phyloP scores from a whole-genome alignment of 1,139 yeast genomes.

The Taphrina wiesneri region DNA sequence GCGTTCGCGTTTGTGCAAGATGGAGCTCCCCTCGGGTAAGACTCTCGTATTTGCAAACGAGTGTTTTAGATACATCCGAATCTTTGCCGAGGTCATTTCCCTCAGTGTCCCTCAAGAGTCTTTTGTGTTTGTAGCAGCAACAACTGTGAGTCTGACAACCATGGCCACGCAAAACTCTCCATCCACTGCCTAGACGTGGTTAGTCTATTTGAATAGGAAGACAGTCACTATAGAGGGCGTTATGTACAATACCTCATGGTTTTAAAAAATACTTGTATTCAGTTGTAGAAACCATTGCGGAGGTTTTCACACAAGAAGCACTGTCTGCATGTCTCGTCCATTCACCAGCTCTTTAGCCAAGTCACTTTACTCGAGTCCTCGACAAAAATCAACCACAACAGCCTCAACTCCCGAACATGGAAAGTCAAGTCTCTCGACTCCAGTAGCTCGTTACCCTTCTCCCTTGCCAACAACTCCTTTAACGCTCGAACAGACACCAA shows the following conservation, averaged over 20 bases:
- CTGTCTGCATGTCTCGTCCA: conserved; percentile 2
- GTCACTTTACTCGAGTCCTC: conserved; percentile 5
- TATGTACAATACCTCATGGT: too few species aligned
- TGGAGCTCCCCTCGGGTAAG: too few species aligned
- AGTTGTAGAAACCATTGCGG: background rate
- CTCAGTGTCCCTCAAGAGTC: too few species aligned
- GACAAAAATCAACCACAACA: background rate
- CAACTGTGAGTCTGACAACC: background rate
- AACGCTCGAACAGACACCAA: conserved; percentile 17
- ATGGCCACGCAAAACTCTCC: too few species aligned
- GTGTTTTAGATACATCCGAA: too few species aligned
- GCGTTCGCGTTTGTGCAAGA: background rate
- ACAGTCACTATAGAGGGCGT: too few species aligned
- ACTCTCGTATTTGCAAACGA: too few species aligned
- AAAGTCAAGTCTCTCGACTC: conserved; percentile 6
- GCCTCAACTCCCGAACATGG: background rate
- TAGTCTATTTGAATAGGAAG: too few species aligned
- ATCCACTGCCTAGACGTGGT: too few species aligned
- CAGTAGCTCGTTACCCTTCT: conserved; percentile 20
- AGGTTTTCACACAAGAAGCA: background rate
- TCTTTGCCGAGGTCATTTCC: background rate
- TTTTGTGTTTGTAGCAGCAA: background rate
- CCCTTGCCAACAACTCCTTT: conserved; percentile 21
- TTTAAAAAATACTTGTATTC: too few species aligned
- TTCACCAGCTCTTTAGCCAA: conserved; percentile 11